Base-by-base conservation (phyloP, 306 rosid species). In the Malus sieversii region DNA sequence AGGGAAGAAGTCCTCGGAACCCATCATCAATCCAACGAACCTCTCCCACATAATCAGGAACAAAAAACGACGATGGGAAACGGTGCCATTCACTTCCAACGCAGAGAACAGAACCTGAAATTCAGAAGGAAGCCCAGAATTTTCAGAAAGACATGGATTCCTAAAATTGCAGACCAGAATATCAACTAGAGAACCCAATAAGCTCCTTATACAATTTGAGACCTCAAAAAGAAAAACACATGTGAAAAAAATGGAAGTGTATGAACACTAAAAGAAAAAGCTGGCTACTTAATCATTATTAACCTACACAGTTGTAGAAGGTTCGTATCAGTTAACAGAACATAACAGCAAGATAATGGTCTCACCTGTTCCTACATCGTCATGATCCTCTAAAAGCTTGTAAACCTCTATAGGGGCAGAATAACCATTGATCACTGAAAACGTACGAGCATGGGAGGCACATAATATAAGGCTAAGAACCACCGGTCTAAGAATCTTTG, bases 71-170 rank as follows among this genome's bases (percentile, higher is more conserved):
- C 18, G 99, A 96, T 22, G 99, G 99, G 74, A 75, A 96, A 10
- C 98, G 93, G 71, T 96, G 97, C 98, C 99, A 96, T 83, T 92
- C 99, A 63, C 96, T 89, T 80, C 99, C 99, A 65, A 96, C 92
- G 62, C 99, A 96, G 14, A 96, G 83, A 33, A 89, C 85, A 84
- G 99, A 80, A 78, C 85, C 99, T 92, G 89, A 75, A 82, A 84
- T 62, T 46, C 58, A 53, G 19, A 13, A 33, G 48, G 52, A 38
- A 70, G 19, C 35, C 15, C 33, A 75, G 53, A 52, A 73, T 53
- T 44, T 45, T 42, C 46, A 42, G 76, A 59, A 8, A 10, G 13
- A 13, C 30, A 29, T 18, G n/a, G 35, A 44, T 73, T 46, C 22
- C 58, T 27, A 61, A 61, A 42, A 16, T 29, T 42, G 3, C 44